Evolutionary conservation across 495 filamentous ascomycete genomes (phyloP), one percentile per base, ranked within the genome.

Genomic region (Articulospora tetracladia): DNA sequence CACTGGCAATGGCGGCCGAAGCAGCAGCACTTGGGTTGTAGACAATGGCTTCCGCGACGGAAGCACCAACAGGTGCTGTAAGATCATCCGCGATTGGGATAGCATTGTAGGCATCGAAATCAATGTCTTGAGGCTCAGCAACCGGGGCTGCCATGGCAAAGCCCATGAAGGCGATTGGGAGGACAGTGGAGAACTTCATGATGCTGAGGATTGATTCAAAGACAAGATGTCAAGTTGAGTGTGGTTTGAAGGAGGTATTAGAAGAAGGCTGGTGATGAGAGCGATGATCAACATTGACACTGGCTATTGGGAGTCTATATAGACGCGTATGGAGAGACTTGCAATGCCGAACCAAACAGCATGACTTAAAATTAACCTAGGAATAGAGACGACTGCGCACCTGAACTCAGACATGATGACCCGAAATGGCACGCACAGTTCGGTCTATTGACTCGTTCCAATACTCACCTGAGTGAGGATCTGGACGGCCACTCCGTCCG

Each of bases 161-260:
- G 7, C 30, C 53, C 15, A 55, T 12, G 53, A 36, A 23, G 28
- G 32, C 27, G 19, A 36, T 3, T 27, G 28, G 30, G 30, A 55
- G 53, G 22, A 55, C 11, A 13, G 53, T 30, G 53, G 53, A 32
- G 27, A 30, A 23, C 53, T 55, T 55, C 53, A 55, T 55, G 53
- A 39, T 55, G 23, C 23, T 54, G 12, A 30, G n/a, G 32, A 7
- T 12, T 12, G 27, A 36, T 17, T 26, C 11, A 54, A 32, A 34
- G 24, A 34, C 22, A 48, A 23, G 19, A 8, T 20, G 7, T 48
- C 22, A 48, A 8, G 44, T n/a, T 19, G 15, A 19, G n/a, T 50
- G 22, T 8, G 20, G n/a, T 8, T n/a, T 47, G 41, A 47, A 6
- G 24, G 20, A 24, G 25, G 25, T 50, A 10, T 4, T 11, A 25